phyloP scores from a whole-genome alignment of 2,329 filamentous ascomycete species.

The Coniochaeta prunicola region DNA sequence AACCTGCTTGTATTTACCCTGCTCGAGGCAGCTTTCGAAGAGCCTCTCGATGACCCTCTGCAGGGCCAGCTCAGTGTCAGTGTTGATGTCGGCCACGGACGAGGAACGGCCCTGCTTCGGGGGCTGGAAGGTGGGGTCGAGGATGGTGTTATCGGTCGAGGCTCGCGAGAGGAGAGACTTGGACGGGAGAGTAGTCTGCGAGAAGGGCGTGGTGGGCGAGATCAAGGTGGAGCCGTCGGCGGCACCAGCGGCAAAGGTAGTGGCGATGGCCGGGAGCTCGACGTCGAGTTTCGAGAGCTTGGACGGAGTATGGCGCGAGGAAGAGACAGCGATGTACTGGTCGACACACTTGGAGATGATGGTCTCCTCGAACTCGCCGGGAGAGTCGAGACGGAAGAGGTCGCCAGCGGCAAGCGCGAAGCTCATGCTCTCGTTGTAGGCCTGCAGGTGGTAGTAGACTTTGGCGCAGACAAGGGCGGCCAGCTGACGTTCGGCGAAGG shows the following conservation, averaged over 20 bases:
- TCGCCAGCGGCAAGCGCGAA: slow-evolving; percentile 94
- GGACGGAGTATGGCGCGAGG: slow-evolving; percentile 40
- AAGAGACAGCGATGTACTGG: slow-evolving; percentile 80
- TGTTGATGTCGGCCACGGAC: slow-evolving; percentile 60
- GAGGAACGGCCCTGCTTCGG: slow-evolving; percentile 46
- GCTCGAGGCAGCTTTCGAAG: slow-evolving; percentile 81
- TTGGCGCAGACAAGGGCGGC: slow-evolving; percentile 93
- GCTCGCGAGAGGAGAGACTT: slow-evolving; percentile 91
- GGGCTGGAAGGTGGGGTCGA: slow-evolving; percentile 52
- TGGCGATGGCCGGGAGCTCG: slow-evolving; percentile 64
- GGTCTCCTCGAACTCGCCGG: slow-evolving; percentile 95
- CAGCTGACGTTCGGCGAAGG: slow-evolving; percentile 87
- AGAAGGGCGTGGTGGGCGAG: slow-evolving; percentile 91
- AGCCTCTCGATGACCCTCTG: slow-evolving; percentile 80
- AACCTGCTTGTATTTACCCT: slow-evolving; percentile 88
- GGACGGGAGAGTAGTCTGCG: slow-evolving; percentile 83
- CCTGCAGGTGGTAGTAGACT: slow-evolving; percentile 97
- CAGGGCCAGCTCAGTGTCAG: slow-evolving; percentile 70
- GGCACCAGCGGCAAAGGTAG: slow-evolving; percentile 64
- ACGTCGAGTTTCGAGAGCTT: slow-evolving; percentile 32
- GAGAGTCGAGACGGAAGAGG: slow-evolving; percentile 84
- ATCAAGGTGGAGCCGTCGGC: slow-evolving; percentile 65
- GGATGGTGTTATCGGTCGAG: slow-evolving; percentile 56
- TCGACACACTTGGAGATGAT: slow-evolving; percentile 98
- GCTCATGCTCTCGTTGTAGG: slow-evolving; percentile 98